Evolutionary conservation across 2,329 filamentous ascomycete species (phyloP).

Genomic region (Parascedosporium putredinis): DNA sequence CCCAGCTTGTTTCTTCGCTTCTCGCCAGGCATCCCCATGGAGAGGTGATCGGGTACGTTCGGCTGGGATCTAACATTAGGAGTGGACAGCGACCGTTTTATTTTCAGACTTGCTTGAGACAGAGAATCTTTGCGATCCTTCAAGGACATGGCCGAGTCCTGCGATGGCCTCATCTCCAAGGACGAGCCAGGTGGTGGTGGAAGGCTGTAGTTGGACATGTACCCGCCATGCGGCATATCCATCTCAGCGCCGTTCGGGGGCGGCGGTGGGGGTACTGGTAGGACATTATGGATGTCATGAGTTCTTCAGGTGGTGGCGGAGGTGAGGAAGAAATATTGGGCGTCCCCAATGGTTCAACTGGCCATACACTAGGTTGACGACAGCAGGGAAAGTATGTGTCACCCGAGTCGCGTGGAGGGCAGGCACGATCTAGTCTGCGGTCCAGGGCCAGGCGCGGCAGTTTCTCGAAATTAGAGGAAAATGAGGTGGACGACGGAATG

Average conservation of each 20-base stretch:
- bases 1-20: conserved; percentile 79
- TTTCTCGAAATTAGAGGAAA: conserved; percentile 1
- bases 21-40: conserved; percentile 30
- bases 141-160: conserved; percentile 22
- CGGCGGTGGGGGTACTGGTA: conserved; percentile 36
- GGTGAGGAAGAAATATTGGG: conserved; percentile 12
- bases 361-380: conserved; percentile 17
- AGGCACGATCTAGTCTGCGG: neutral
- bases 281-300: conserved; percentile 35
- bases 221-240: conserved; percentile 29
- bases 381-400: neutral
- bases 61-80: conserved; percentile 34
- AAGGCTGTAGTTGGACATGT: conserved; percentile 19
- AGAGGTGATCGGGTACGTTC: conserved; percentile 22
- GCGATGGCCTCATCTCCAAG: conserved; percentile 15
- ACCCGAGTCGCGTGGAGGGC: neutral
- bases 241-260: conserved; percentile 30
- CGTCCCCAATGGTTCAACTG: conserved; percentile 21
- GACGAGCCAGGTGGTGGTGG: conserved; percentile 20
- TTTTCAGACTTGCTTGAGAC: conserved; percentile 25
- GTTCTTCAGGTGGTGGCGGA: conserved; percentile 12
- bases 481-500: neutral
- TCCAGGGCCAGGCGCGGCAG: neutral
- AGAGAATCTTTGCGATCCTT: conserved; percentile 26
- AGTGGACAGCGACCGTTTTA: conserved; percentile 40